Percentiles rank a stretch among this genome's conserved stretches.
Evolutionary conservation across 257 asterid species (phyloP).

Genomic region (Solanum corneliomulleri): DNA sequence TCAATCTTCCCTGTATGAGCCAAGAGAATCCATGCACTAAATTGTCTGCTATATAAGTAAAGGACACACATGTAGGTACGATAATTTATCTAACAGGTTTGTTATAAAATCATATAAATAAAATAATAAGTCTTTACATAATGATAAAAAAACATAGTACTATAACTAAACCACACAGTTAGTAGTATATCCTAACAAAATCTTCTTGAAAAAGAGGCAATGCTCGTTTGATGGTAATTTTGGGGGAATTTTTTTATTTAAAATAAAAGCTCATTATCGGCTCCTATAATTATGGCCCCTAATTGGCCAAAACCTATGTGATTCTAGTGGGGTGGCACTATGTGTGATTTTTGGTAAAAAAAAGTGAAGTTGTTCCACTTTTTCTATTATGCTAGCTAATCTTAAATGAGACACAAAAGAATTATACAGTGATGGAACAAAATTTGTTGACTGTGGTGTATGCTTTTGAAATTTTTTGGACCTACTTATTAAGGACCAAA

Average conservation of each 20-base stretch:
- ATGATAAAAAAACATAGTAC: neutral
- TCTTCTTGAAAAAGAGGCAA: neutral
- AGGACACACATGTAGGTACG: neutral
- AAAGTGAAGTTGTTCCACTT: neutral
- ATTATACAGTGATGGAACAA: neutral
- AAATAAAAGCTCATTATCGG: neutral
- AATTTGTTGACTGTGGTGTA: neutral
- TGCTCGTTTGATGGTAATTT: neutral
- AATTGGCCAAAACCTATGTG: neutral
- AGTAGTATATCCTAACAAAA: neutral
- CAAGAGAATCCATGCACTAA: neutral
- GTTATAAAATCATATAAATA: no score
- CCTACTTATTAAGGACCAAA: neutral
- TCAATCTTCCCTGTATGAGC: neutral
- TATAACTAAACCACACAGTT: neutral
- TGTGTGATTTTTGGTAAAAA: neutral
- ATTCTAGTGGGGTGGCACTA: neutral
- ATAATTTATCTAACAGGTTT: no score
- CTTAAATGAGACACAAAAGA: neutral
- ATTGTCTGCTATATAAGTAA: neutral
- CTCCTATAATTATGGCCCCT: neutral
- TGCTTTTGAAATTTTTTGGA: neutral
- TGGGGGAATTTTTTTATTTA: neutral
- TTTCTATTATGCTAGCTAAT: neutral
- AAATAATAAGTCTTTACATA: neutral